Evolutionary conservation across 179 eudicot species (phyloP), one percentile per base, ranked within the genome.

Genomic region (Vitellaria paradoxa): DNA sequence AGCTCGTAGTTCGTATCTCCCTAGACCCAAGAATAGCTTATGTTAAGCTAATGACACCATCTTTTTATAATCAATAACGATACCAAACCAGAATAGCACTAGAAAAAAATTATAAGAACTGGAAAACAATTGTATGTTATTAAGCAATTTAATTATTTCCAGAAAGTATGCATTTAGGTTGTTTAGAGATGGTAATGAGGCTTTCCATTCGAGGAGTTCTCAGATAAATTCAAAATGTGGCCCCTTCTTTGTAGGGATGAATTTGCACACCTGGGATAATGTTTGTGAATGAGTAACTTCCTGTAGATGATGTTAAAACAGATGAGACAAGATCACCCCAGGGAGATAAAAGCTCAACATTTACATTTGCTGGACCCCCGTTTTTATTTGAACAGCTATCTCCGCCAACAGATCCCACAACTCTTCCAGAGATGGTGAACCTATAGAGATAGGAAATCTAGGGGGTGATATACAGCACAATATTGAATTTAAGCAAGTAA

Each of bases 331-430:
- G 77, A 80, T 87, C 93, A 70, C 86, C 94, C 23, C 72, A 74
- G 30, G 86, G 68, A 82, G 93, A 88, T 64, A 91, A 80, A 74
- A 96, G 99, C 83, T 94, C 94, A 71, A 96, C 91, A 37, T 82
- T 88, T 69, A 96, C 94, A 83, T 88, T 79, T 74, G 97, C 88
- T 78, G 99, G 97, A 65, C 99, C 99, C 53, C 93, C 94, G 73
- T 82, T 79, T 86, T 88, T 91, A 57, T 84, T 84, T 26, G 78
- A 76, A 81, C 99, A 96, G 78, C 97, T 92, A 77, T 79, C 86
- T 45, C 97, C 99, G 76, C 97, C 96, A 86, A 92, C 92, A 79
- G 94, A 90, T 80, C 98, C 98, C 18, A 85, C 82, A 82, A 94
- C 90, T 89, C 89, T 87, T 82, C 99, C 98, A 81, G 96, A 86